Conservation (phyloP, 805 yeast genomes). For the Ogataea henricii region DNA sequence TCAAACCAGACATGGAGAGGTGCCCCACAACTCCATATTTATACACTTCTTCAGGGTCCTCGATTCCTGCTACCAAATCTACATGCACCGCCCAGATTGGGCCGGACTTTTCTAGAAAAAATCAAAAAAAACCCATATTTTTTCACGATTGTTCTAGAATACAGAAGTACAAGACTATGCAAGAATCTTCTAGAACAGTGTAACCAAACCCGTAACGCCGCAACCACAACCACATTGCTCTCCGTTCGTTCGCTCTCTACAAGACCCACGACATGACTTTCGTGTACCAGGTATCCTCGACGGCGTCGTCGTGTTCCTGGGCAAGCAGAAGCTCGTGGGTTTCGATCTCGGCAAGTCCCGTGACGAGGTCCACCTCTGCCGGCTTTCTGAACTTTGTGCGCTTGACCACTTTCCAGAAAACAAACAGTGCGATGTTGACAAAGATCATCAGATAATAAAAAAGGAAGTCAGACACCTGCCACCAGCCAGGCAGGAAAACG, state of each 20-base stretch:
- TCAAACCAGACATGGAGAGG: background rate
- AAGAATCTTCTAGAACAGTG: conserved; percentile 16
- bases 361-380: conserved; percentile 39
- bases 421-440: conserved; percentile 38
- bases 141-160: background rate
- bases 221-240: background rate
- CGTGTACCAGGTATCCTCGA: conserved; percentile 12
- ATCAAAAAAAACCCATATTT: too few species aligned
- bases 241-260: background rate
- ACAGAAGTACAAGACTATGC: background rate
- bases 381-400: conserved; percentile 40
- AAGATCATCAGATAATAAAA: conserved; percentile 46
- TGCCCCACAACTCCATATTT: background rate
- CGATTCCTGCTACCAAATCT: background rate
- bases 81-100: conserved; percentile 10
- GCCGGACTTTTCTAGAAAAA: conserved; percentile 19
- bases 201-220: background rate
- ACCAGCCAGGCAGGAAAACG: conserved; percentile 41
- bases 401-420: conserved; percentile 40
- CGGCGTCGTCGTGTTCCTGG: conserved; percentile 5
- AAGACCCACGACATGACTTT: conserved; percentile 13
- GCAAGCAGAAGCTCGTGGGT: conserved; percentile 35
- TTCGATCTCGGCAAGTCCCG: conserved; percentile 43
- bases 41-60: background rate
- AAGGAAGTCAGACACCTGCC: conserved; percentile 41